These are phyloP conservation scores for Sequoia sempervirens DNA, from an alignment of 75 land plant species.

Conservation along the genomic window DNA sequence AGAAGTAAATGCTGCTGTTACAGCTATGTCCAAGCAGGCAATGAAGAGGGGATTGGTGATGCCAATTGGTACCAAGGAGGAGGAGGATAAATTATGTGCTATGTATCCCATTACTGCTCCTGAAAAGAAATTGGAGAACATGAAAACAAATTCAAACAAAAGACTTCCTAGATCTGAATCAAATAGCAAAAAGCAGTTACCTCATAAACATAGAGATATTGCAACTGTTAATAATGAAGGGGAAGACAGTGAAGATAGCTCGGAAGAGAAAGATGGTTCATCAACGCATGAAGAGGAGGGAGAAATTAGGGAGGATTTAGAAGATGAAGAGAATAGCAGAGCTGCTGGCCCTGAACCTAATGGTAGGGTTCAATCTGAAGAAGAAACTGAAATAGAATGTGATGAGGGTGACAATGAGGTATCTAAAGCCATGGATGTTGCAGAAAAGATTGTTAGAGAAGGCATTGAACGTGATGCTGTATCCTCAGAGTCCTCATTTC, in stretches of 20 bases:
- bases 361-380: constrained; percentile 47
- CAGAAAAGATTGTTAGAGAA: constrained; percentile 21
- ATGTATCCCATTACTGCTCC: constrained; percentile 23
- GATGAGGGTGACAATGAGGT: constrained; percentile 35
- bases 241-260: constrained; percentile 63
- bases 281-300: constrained; percentile 67
- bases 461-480: constrained; percentile 54
- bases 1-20: constrained; percentile 80
- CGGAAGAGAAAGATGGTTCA: constrained; percentile 55
- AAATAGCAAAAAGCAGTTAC: constrained; percentile 16
- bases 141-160: constrained; percentile 16
- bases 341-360: constrained; percentile 19
- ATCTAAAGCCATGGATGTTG: constrained; percentile 17
- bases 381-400: constrained; percentile 46
- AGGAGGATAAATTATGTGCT: constrained; percentile 42
- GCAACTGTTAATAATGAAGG: constrained; percentile 52
- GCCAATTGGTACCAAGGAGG: constrained; percentile 43
- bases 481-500: constrained; percentile 66
- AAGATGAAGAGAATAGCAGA: constrained; percentile 67
- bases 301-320: constrained; percentile 62
- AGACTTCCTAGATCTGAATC: constrained; percentile 42
- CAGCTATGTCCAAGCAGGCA: constrained; percentile 76
- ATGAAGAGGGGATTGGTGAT: constrained; percentile 47
- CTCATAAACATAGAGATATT: constrained; percentile 25
- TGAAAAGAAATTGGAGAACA: constrained; percentile 21